Evolutionary conservation across 2,329 filamentous ascomycete species (phyloP), one percentile per base, ranked within the genome.

Genomic region (Penicillium palitans): DNA sequence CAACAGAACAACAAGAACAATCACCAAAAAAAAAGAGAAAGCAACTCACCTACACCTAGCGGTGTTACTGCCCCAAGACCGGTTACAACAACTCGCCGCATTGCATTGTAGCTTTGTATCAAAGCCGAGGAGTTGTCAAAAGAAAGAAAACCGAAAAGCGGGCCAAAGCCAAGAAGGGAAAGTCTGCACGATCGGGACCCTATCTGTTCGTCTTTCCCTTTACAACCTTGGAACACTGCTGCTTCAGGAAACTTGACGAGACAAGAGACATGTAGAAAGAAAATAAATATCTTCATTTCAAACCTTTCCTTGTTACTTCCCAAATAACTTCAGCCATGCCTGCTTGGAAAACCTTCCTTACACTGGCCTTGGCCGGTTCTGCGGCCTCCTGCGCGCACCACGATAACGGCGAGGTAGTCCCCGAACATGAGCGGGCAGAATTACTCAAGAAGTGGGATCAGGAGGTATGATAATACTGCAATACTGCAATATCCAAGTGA

Each of bases 51-150:
- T 58, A 96, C 86, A 61, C 90, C 93, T 27, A 97, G 81, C 58
- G 93, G 93, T 65, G 90, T 91, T 68, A 95, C 84, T 72, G 89
- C 90, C 61, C 91, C 90, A 50, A 95, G 81, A 70, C 91, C 90
- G 53, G 91, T 95, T 72, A 95, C 87, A 69, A 93, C 91, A 67
- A 95, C 90, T 68, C 90, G 86, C 67, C 78, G 77, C 78, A 80
- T 78, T 54, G 67, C 70, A 72, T 71, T 31, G 33, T 62, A 44
- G 29, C 44, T 31, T 49, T 33, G 39, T 42, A 52, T 44, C 24
- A 48, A 35, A 48, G 31, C 45, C 17, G 33, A 29, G 54, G 19
- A 53, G 52, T 29, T 29, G 52, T 33, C 25, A 31, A 47, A 50
- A n/a, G 41, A 48, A 21, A 52, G 57, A 52, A 42, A 55, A 51